Evolutionary conservation across 306 rosid species (phyloP).

Genomic region (Pterocarpus santalinus): DNA sequence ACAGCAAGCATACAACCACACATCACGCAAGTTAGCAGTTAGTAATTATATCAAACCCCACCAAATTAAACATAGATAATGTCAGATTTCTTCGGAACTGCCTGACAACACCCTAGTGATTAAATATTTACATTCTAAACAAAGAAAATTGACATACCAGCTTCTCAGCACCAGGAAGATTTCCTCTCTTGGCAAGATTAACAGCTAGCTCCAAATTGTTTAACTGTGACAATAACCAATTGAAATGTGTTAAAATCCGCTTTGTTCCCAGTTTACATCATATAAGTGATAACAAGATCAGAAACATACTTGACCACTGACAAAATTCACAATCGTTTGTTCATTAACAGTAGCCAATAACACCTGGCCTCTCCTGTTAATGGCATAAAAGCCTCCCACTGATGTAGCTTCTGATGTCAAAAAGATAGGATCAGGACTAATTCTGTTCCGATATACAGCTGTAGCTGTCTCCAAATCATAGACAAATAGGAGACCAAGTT

Average conservation of each 20-base stretch:
- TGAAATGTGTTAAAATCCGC: conserved; percentile 25
- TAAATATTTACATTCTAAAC: conserved; percentile 10
- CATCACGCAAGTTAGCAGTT: conserved; percentile 32
- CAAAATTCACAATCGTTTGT: conserved; percentile 91
- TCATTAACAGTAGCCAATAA: conserved; percentile 97
- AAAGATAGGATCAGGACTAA: conserved; percentile 99
- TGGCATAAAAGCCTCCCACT: conserved; percentile 91
- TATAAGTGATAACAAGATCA: conserved; percentile 27
- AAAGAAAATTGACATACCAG: conserved; percentile 62
- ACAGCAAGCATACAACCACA: conserved; percentile 25
- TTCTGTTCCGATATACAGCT: conserved; percentile 97
- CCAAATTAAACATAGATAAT: conserved; percentile 23
- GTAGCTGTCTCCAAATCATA: conserved; percentile 98
- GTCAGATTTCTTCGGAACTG: conserved; percentile 24
- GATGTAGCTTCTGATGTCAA: conserved; percentile 97
- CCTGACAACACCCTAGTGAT: conserved; percentile 27
- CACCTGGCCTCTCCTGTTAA: conserved; percentile 98
- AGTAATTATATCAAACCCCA: conserved; percentile 38
- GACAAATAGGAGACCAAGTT: conserved; percentile 98
- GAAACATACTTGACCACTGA: conserved; percentile 89
- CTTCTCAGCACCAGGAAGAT: conserved; percentile 99
- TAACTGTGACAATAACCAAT: conserved; percentile 62
- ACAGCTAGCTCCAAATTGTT: conserved; percentile 99
- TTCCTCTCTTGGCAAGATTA: conserved; percentile 98
- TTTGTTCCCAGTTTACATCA: conserved; percentile 34